Base-by-base conservation (phyloP, 2,329 filamentous ascomycete species). In the Rutstroemia sydowiana region DNA sequence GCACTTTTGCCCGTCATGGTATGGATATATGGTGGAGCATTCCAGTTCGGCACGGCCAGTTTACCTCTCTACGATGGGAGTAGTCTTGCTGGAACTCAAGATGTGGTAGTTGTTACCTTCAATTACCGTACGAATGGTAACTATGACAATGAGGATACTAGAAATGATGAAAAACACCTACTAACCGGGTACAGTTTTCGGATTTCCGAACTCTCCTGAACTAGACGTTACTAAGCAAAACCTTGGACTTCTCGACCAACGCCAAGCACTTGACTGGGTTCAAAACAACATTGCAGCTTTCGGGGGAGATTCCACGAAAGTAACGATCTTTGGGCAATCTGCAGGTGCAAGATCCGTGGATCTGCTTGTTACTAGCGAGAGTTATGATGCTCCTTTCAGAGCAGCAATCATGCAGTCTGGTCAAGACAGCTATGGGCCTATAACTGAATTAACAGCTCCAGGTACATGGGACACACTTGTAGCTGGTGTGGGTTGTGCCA, bases 361-460 rank as follows among this genome's bases (percentile, higher is more conserved):
- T 62, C 87, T 92, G 59, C 88, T 89, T 77, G 71, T 81, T 1
- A 87, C 88, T 9, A 74, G 92, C 66, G 78, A 81, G 64, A 82
- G 72, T 0, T 90, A 91, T 71, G 80, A 84, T 60, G 74, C 82
- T 1, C 74, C 92, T 0, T 92, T 93, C 76, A 79, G 84, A 23
- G 87, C 73, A 1, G 87, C 74, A 26, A 91, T 92, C 59, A 91
- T 93, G 87, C 79, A 86, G 69, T 87, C 82, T 3, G 85, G 85
- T 2, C 42, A 46, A 34, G 48, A 51, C 18, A 51, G 42, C 11
- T 3, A 39, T 14, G 42, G 23, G n/a, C 45, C 42, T 6, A 4
- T 40, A 16, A 46, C 42, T 1, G 16, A 37, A 18, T 9, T 18
- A 23, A 2, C 21, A 20, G 16, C 3, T 4, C 23, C 18, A 0